Percentiles rank a stretch among this genome's conserved stretches.
Conservation (phyloP, 1,284 basidiomycete genomes). For the Leccinum fuscescens region DNA sequence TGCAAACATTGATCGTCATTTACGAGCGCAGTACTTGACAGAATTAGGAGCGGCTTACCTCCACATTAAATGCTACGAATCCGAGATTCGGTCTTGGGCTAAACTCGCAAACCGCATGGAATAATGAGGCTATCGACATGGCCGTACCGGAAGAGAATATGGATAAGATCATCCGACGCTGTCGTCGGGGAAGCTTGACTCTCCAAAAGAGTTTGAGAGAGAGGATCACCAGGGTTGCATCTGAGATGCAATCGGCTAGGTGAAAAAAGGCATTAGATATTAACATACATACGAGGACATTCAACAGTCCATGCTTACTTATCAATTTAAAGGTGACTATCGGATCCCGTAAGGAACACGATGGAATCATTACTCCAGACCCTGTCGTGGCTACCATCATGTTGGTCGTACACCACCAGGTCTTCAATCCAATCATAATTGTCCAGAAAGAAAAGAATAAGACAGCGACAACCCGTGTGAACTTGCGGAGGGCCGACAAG, state of each 20-base stretch:
- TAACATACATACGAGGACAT: background rate
- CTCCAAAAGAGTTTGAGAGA: background rate
- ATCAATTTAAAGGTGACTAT: background rate
- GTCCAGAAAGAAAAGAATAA: background rate
- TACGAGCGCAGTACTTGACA: background rate
- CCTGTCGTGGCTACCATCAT: background rate
- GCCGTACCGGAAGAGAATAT: background rate
- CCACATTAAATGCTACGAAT: background rate
- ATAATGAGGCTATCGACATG: background rate
- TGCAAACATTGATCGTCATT: background rate
- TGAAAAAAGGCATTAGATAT: background rate
- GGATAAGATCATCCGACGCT: background rate
- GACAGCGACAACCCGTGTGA: background rate
- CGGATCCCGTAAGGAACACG: background rate
- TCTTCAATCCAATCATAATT: background rate
- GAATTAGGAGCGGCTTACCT: background rate
- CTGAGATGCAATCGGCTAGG: background rate
- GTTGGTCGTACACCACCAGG: background rate
- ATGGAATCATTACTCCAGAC: background rate
- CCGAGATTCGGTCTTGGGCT: background rate
- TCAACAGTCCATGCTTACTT: background rate
- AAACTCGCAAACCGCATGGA: background rate
- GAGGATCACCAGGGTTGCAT: background rate
- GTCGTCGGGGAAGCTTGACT: background rate
- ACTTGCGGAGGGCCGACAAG: background rate